phyloP scores from a whole-genome alignment of 163 green algal genomes.

The Scenedesmus sp. region DNA sequence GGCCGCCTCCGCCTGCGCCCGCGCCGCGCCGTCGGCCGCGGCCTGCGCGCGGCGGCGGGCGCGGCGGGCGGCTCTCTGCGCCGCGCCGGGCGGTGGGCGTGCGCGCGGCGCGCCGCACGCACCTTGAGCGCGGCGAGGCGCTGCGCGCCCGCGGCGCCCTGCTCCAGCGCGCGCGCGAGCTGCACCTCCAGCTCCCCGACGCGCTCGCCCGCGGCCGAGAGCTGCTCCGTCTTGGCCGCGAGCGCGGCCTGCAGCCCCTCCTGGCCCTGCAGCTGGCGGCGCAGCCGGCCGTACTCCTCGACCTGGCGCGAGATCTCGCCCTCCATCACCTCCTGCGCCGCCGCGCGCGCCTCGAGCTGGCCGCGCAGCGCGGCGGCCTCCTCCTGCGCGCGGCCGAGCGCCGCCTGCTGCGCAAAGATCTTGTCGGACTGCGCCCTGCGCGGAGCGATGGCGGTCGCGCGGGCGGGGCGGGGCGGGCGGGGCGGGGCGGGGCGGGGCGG shows the following conservation, averaged over 20 bases:
- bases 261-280: conserved; percentile 23
- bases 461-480: too few species aligned
- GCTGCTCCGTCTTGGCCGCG: conserved; percentile 37
- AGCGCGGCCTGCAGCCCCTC: conserved; percentile 40
- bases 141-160: conserved; percentile 27
- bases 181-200: conserved; percentile 30
- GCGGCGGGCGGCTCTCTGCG: too few species aligned
- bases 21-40: conserved; percentile 27
- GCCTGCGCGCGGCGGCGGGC: not conserved
- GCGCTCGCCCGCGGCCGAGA: not conserved
- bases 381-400: conserved; percentile 24
- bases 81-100: too few species aligned
- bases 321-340: conserved; percentile 38
- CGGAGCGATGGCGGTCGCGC: too few species aligned
- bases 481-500: too few species aligned
- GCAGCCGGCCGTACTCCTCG: conserved; percentile 35
- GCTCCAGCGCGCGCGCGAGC: conserved; percentile 20
- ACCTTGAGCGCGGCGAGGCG: conserved; percentile 32
- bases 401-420: conserved; percentile 38
- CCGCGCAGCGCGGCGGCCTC: conserved; percentile 18
- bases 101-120: too few species aligned
- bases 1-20: conserved; percentile 49
- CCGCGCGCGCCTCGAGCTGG: conserved; percentile 29
- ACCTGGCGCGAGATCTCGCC: conserved; percentile 32
- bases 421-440: conserved; percentile 41